phyloP scores from a whole-genome alignment of 305 asterid species.

The Fraxinus ornus region DNA sequence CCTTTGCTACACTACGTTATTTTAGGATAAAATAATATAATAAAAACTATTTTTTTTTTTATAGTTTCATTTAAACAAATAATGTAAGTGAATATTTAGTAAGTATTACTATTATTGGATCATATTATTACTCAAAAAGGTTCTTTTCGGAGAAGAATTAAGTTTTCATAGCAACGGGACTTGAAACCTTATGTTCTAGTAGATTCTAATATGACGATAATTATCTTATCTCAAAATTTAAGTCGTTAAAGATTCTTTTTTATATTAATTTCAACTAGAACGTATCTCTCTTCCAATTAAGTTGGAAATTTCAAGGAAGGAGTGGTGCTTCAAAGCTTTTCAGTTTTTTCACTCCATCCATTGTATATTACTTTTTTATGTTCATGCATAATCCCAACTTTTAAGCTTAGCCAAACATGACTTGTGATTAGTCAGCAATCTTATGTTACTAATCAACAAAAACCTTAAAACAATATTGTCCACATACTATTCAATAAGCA shows the following conservation, averaged over 20 bases:
- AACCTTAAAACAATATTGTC: background rate
- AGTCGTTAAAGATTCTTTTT: background rate
- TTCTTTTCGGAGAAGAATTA: background rate
- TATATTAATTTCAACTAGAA: background rate
- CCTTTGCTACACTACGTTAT: background rate
- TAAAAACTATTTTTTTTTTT: too few relatives aligned
- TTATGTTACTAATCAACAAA: slow-evolving; percentile 5
- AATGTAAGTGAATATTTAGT: background rate
- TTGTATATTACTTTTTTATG: background rate
- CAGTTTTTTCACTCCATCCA: slow-evolving; percentile 5
- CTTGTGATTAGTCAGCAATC: slow-evolving; percentile 6
- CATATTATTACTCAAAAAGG: background rate
- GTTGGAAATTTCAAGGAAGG: background rate
- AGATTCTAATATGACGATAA: background rate
- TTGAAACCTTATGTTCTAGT: background rate
- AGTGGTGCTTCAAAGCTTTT: background rate
- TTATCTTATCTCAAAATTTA: background rate
- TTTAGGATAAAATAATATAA: too few relatives aligned
- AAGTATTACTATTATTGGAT: background rate
- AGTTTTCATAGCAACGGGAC: background rate
- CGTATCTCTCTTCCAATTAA: background rate
- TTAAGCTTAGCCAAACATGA: background rate
- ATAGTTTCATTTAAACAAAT: background rate
- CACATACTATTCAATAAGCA: background rate
- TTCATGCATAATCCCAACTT: background rate